phyloP scores from a whole-genome alignment of 2,329 filamentous ascomycete genomes.

The Purpureocillium lavendulum region DNA sequence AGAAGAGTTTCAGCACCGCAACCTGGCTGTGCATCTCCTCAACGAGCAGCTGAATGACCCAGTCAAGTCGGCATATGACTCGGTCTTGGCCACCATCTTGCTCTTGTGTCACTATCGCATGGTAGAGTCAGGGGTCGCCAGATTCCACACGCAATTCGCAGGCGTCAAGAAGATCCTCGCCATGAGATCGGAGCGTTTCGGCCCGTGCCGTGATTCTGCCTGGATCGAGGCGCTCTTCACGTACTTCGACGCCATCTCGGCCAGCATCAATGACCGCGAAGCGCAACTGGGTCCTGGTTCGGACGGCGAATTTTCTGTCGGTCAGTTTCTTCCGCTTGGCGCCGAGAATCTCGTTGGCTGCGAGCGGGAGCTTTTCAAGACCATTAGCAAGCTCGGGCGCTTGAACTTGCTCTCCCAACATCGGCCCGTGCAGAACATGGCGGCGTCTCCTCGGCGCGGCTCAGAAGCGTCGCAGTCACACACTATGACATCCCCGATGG shows the following conservation, averaged over 20 bases:
- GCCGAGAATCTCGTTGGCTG: slow-evolving; percentile 83
- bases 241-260: slow-evolving; percentile 89
- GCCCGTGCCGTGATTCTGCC: slow-evolving; percentile 57
- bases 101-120: slow-evolving; percentile 88
- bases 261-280: slow-evolving; percentile 86
- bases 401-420: slow-evolving; percentile 77
- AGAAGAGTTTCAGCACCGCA: slow-evolving; percentile 77
- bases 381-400: slow-evolving; percentile 74
- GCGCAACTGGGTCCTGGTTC: slow-evolving; percentile 66
- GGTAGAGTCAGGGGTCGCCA: slow-evolving; percentile 85
- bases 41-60: slow-evolving; percentile 79
- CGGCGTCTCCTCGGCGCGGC: slow-evolving; percentile 6
- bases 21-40: slow-evolving; percentile 69
- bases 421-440: slow-evolving; percentile 38
- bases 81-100: slow-evolving; percentile 77
- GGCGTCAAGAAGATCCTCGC: slow-evolving; percentile 85
- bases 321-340: slow-evolving; percentile 46
- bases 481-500: slow-evolving; percentile 31
- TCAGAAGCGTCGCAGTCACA: slow-evolving; percentile 22
- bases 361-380: slow-evolving; percentile 77
- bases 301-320: slow-evolving; percentile 43
- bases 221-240: slow-evolving; percentile 94
- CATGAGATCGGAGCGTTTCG: slow-evolving; percentile 48
- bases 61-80: slow-evolving; percentile 69
- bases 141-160: slow-evolving; percentile 88